Evolutionary conservation across 139 green algal genomes (phyloP), one percentile per base, ranked within the genome.

Genomic region (Tetradesmus lagerheimii): DNA sequence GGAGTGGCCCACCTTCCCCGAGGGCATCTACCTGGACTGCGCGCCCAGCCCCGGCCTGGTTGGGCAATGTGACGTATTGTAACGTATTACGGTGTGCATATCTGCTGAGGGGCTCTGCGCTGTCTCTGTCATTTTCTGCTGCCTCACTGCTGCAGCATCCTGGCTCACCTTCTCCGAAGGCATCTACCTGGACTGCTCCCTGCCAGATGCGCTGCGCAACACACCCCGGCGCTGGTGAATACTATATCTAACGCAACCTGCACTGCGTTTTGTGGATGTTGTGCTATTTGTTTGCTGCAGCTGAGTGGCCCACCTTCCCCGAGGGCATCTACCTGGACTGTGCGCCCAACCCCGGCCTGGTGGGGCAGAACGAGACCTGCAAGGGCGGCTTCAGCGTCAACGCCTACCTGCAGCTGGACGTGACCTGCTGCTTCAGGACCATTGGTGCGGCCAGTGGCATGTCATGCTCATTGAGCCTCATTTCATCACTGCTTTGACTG

Each of bases 1-100:
- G 25, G 37, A 6, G 0, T 35, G 66, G 29, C 29, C 29, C 4
- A 77, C 66, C 29, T 77, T 77, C 25, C 66, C 25, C 27, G 66
- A 77, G 27, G 66, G 66, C 66, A 35, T 77, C 29, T 77, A 77
- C 66, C 29, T 77, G 66, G 66, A 77, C 66, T 77, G 66, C 66
- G n/a, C 29, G 25, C 66, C 66, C 25, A 77, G 6, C 66, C 66
- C 66, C 29, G 64, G 14, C 14, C 27, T 75, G 23, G 64, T 38
- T 18, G n/a, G 25, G 9, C 27, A 37, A 50, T 50, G 43, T 50
- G 43, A 14, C 43, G 8, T 50, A 50, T 50, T 50, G 5, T 50
- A 50, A 8, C 43, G 5, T 50, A 8, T 50, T 4, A 4, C 4
- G 43, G 5, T 8, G 43, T 50, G 8, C 43, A 50, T 50, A 4